Evolutionary conservation across 1,284 basidiomycete species (phyloP), one percentile per base, ranked within the genome.

Genomic region (Golubevia sp.): DNA sequence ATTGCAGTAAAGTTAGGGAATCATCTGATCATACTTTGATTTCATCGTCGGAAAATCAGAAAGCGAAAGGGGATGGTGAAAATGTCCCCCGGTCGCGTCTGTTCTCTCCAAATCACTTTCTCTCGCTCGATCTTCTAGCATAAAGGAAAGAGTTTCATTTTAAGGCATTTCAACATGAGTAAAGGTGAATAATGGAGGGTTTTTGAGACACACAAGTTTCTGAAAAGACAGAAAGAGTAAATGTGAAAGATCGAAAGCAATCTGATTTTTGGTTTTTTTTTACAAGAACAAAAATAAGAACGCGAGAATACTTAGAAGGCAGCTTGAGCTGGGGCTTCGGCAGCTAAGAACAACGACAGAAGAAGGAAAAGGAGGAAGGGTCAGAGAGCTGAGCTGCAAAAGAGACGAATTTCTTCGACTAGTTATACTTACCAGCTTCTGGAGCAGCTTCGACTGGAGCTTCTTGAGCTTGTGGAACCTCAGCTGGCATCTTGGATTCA

Each of bases 401-500:
- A 26, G 53, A 18, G 53, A 55, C 18, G 26, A 21, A 55, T 15
- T 18, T 25, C 54, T n/a, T 30, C 30, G n/a, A 55, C 24, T 55
- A 7, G 54, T 44, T 21, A 55, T 23, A 55, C 20, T 25, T 13
- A 44, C 38, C 38, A 44, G 38, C 18, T 18, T 44, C 38, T 44
- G 11, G 38, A 44, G 38, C 38, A 44, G 38, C 38, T 44, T 44
- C 38, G 38, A 44, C 38, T 44, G 38, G 38, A 44, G 18, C 38
- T 44, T 44, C 38, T 44, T 8, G 38, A 44, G 38, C 38, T 44
- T 44, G 38, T 13, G 38, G 11, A 44, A 44, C 38, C 18, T 44
- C 73, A 56, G 74, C 71, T 57, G 67, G 67, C 60, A 76, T 62
- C 60, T 74, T 72, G 49, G 74, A 72, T 75, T 83, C 81, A 61